These are phyloP conservation scores for Fistulinella prunicolor DNA, from an alignment of 768 basidiomycete species.

Conservation along the genomic window DNA sequence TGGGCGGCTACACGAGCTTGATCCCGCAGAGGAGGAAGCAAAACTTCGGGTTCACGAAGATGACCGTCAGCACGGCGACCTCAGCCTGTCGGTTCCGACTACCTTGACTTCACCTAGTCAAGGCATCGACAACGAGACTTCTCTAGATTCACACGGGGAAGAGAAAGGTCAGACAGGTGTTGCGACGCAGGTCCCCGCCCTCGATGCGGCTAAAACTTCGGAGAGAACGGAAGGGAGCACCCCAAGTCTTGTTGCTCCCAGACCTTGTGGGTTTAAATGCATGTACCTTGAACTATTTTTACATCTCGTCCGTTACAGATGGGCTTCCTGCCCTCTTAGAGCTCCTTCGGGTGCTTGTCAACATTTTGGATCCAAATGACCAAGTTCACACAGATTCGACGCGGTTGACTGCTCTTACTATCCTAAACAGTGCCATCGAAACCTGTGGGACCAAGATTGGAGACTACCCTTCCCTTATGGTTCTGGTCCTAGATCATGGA, in stretches of 20 bases:
- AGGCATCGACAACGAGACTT: conserved; percentile 10
- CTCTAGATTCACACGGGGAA: conserved; percentile 12
- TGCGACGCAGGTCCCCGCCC: background rate
- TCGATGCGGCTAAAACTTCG: background rate
- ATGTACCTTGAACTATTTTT: background rate
- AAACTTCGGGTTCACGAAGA: conserved; percentile 53
- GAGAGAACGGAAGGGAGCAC: conserved; percentile 32
- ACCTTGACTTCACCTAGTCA: conserved; percentile 26
- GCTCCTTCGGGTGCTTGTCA: conserved; percentile 89
- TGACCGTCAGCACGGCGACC: conserved; percentile 52
- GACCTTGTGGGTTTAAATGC: conserved; percentile 20
- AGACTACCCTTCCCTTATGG: conserved; percentile 71
- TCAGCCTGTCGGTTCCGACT: conserved; percentile 57
- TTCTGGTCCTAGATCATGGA: conserved; percentile 80
- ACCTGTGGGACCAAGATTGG: conserved; percentile 74
- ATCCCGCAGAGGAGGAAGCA: conserved; percentile 65
- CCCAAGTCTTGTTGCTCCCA: conserved; percentile 13
- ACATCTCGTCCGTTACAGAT: conserved; percentile 41
- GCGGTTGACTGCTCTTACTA: conserved; percentile 80
- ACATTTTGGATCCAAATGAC: conserved; percentile 92
- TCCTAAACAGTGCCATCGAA: conserved; percentile 87
- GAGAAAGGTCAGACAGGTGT: background rate
- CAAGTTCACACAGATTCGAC: conserved; percentile 96
- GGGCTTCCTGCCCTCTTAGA: conserved; percentile 92
- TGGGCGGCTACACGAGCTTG: conserved; percentile 60